Evolutionary conservation across 768 basidiomycete genomes (phyloP), one percentile per base, ranked within the genome.

Genomic region (Pisolithus marmoratus): DNA sequence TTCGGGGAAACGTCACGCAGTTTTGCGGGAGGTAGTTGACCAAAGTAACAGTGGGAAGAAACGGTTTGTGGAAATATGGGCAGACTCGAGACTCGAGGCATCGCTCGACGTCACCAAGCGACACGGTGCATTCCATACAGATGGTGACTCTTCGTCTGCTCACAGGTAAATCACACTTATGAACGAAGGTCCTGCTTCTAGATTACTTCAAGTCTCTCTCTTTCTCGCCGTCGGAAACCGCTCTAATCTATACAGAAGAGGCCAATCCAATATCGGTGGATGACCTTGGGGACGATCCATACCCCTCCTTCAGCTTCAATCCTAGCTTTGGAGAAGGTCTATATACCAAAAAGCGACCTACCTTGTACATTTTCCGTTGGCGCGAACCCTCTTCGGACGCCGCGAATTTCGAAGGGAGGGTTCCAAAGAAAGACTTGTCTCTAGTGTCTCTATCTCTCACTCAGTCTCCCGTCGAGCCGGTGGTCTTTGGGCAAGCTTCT

Each of bases 271-370:
- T 55, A 4, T 47, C 50, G 5, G 27, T 38, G 4, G 56, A 56
- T 24, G 55, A 50, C 9, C 67, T 67, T 4, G 61, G 64, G 19
- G 52, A 58, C 5, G 59, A 60, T 42, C 56, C 60, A 20, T 65
- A 68, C 55, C 60, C 59, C 24, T 78, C 78, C 49, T 86, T 81
- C 55, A 67, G 72, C 23, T 88, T 76, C 61, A 69, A 59, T 1
- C 84, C 85, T 5, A 72, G 77, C 42, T 80, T 85, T 53, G 87
- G 87, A 0, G 87, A 90, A 64, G 74, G 75, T 5, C 61, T 84
- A n/a, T 61, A 63, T 4, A 77, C 75, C 4, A 81, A 76, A 60
- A 77, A 73, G 52, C 66, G 70, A 4, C 82, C 87, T 1, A 68
- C 69, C 0, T 63, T 81, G 7, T 88, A 82, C 59, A 46, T 87